Conservation (phyloP, 2,329 filamentous ascomycete genomes). For the Calonectria ilicicola region DNA sequence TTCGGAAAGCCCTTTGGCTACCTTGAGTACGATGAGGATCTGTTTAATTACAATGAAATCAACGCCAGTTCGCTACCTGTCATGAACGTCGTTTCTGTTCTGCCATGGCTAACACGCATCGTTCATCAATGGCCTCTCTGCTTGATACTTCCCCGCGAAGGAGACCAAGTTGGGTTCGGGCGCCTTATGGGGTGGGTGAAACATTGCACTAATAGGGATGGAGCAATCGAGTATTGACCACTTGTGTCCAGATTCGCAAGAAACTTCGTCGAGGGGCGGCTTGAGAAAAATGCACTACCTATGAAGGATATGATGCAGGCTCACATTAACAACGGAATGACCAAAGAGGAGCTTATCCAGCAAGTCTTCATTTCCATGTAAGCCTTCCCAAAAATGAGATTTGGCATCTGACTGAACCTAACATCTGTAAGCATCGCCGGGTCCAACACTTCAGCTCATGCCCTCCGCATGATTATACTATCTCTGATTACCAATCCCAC, state of each 20-base stretch:
- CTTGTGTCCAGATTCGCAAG: slow-evolving; percentile 29
- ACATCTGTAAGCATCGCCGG: slow-evolving; percentile 62
- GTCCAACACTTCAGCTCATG: slow-evolving; percentile 69
- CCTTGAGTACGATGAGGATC: slow-evolving; percentile 60
- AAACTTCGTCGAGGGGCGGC: slow-evolving; percentile 35
- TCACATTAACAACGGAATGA: slow-evolving; percentile 53
- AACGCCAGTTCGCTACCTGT: slow-evolving; percentile 54
- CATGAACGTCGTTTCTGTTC: slow-evolving; percentile 51
- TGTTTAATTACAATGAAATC: slow-evolving; percentile 59
- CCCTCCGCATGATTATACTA: slow-evolving; percentile 63
- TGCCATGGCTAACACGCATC: slow-evolving; percentile 51
- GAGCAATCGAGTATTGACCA: background rate
- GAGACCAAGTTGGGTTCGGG: slow-evolving; percentile 53
- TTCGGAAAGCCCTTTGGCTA: slow-evolving; percentile 66
- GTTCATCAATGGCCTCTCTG: slow-evolving; percentile 52
- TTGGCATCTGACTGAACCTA: background rate
- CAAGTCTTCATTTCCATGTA: slow-evolving; percentile 56
- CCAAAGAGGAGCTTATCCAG: slow-evolving; percentile 49
- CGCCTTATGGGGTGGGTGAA: slow-evolving; percentile 51
- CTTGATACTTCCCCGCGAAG: slow-evolving; percentile 49
- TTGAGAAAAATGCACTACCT: slow-evolving; percentile 29
- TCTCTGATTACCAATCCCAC: slow-evolving; percentile 60
- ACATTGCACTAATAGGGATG: background rate
- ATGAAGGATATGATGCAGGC: slow-evolving; percentile 54
- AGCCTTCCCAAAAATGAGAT: background rate